A percentile compares a stretch with the other conserved stretches of the same genome.
Evolutionary conservation across 768 basidiomycete genomes (phyloP).

Genomic region (Mycena metata): DNA sequence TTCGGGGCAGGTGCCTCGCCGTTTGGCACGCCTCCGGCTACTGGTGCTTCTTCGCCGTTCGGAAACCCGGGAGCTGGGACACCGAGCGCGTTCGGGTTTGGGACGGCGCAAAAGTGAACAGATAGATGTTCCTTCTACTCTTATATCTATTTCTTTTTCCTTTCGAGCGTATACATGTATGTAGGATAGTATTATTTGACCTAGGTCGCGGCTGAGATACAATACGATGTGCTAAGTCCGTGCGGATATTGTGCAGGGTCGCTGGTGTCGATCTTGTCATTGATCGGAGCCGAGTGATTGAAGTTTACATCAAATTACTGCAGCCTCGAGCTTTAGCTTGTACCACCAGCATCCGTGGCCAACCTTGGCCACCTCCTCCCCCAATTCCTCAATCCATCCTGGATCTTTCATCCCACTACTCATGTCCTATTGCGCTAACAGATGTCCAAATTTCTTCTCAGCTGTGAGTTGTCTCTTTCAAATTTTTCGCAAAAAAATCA

Average conservation of each 20-base stretch:
- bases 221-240: no score
- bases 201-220: no score
- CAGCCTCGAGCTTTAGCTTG: no score
- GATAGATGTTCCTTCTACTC: no score
- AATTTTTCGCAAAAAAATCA: conserved; percentile 23
- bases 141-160: no score
- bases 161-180: no score
- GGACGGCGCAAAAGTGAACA: conserved; percentile 7
- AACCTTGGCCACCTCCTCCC: conserved; percentile 33
- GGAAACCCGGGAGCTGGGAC: conserved; percentile 31
- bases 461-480: conserved; percentile 45
- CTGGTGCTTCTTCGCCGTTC: conserved; percentile 24
- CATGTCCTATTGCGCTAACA: conserved; percentile 58
- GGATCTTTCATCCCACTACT: conserved; percentile 52
- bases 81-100: conserved; percentile 52
- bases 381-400: conserved; percentile 56
- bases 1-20: conserved; percentile 40
- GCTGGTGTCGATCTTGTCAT: no score
- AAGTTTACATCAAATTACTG: no score
- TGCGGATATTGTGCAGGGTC: no score
- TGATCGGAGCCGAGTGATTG: no score
- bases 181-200: no score
- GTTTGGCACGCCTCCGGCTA: conserved; percentile 39
- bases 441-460: conserved; percentile 61
- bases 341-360: conserved; percentile 26